These are phyloP conservation scores for Fusarium sulawesiense DNA, from an alignment of 2,329 filamentous ascomycete genomes.

Conservation along the genomic window DNA sequence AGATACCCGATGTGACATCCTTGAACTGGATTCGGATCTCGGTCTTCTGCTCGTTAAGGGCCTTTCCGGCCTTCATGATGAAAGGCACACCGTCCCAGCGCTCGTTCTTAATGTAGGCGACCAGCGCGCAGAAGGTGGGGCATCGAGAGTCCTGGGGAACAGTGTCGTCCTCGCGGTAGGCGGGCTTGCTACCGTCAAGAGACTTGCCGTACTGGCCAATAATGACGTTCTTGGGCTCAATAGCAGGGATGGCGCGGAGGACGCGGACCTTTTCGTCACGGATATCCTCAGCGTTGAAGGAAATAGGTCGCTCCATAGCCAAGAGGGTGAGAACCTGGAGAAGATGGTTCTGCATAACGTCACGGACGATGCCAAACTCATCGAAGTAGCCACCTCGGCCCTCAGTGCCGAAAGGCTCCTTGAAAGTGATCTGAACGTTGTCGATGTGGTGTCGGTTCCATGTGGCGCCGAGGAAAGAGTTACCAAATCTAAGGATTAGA, in stretches of 20 bases:
- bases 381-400: conserved; percentile 99
- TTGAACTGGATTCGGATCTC: conserved; percentile 99
- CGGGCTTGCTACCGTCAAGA: conserved; percentile 93
- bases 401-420: conserved; percentile 98
- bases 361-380: conserved; percentile 98
- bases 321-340: conserved; percentile 95
- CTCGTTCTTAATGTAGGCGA: conserved; percentile 99
- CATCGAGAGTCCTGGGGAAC: conserved; percentile 97
- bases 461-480: conserved; percentile 97
- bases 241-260: conserved; percentile 89
- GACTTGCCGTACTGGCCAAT: conserved; percentile 99
- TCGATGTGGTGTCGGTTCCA: conserved; percentile 99
- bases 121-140: conserved; percentile 97
- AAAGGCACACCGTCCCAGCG: conserved; percentile 99
- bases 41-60: conserved; percentile 99
- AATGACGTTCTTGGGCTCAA: conserved; percentile 99
- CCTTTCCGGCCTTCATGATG: conserved; percentile 99
- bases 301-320: conserved; percentile 98
- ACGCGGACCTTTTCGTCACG: conserved; percentile 99
- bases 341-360: conserved; percentile 99
- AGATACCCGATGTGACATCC: conserved; percentile 98
- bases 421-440: conserved; percentile 99
- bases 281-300: conserved; percentile 97
- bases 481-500: conserved; percentile 95
- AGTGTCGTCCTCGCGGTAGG: conserved; percentile 98